Conservation (phyloP, 1,284 basidiomycete species). For the Ceratobasidium sp. region DNA sequence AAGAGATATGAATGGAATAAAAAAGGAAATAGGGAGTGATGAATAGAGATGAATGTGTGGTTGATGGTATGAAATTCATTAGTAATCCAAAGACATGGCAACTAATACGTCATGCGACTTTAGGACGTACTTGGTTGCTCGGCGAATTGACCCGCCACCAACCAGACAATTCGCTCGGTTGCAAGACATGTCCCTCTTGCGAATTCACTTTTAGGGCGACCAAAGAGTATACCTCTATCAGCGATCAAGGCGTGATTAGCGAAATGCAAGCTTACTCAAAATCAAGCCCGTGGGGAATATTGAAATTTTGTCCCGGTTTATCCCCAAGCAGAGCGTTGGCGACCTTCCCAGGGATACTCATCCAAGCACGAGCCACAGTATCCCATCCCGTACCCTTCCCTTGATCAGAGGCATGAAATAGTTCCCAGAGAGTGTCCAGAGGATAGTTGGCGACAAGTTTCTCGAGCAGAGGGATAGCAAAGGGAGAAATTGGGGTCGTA, state of each 20-base stretch:
- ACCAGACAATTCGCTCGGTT: conserved; percentile 24
- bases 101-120: background rate
- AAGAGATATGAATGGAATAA: conserved; percentile 50
- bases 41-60: background rate
- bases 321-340: conserved; percentile 70
- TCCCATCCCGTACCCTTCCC: conserved; percentile 69
- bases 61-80: background rate
- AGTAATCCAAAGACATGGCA: background rate
- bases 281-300: conserved; percentile 59
- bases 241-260: conserved; percentile 64
- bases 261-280: conserved; percentile 9
- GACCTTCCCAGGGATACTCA: conserved; percentile 73
- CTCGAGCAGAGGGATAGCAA: conserved; percentile 64
- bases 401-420: conserved; percentile 47
- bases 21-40: background rate
- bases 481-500: conserved; percentile 12
- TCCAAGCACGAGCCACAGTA: conserved; percentile 71
- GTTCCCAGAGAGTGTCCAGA: conserved; percentile 69
- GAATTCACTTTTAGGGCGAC: conserved; percentile 57
- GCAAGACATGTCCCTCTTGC: conserved; percentile 48
- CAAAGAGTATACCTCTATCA: conserved; percentile 57
- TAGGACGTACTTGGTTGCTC: background rate
- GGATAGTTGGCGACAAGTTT: conserved; percentile 72
- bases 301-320: conserved; percentile 38
- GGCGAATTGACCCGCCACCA: background rate